Evolutionary conservation across 345 rosid species (phyloP), one percentile per base, ranked within the genome.

Genomic region (Camelina hispida): DNA sequence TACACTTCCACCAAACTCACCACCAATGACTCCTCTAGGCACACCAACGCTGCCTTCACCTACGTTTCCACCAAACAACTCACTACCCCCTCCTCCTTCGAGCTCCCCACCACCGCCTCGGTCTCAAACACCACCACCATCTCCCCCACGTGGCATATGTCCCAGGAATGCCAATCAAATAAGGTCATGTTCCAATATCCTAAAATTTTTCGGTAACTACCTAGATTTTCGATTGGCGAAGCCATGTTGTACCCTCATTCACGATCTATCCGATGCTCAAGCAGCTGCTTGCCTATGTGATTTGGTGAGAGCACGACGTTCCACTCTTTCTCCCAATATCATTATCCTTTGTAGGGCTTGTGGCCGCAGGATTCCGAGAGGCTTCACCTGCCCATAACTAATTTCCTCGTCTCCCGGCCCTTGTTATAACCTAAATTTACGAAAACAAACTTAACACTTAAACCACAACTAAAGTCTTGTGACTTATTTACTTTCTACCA

Each of bases 221-320:
- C 51, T 71, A 16, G 15, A 62, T 14, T 25, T 62, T 25, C 30
- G 54, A 43, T 18, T 10, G 9, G 64, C 70, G 7, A 35, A 54
- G 1, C 70, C 77, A 40, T 73, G 70, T 55, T 73, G 77, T 25
- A 5, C 11, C 35, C 54, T 73, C 12, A 54, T 73, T n/a, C 63
- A 64, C 8, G 16, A 54, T 30, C 25, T 53, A 18, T 63, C 77
- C 30, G 77, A 53, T 32, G 38, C 9, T 54, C 47, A 63, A 1
- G 69, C 61, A 53, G 56, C 54, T 53, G 53, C 62, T 14, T 73
- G 77, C 32, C 18, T 72, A 53, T 72, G 69, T 15, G 22, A 18
- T 40, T 52, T 62, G 69, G 66, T 44, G 12, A 44, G 15, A 68
- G 62, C 52, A 40, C 28, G 38, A 38, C 4, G 53, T 54, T 40